A percentile compares a stretch with the other conserved stretches of the same genome.
phyloP scores from a whole-genome alignment of 306 rosid species.

The Cicer arietinum region DNA sequence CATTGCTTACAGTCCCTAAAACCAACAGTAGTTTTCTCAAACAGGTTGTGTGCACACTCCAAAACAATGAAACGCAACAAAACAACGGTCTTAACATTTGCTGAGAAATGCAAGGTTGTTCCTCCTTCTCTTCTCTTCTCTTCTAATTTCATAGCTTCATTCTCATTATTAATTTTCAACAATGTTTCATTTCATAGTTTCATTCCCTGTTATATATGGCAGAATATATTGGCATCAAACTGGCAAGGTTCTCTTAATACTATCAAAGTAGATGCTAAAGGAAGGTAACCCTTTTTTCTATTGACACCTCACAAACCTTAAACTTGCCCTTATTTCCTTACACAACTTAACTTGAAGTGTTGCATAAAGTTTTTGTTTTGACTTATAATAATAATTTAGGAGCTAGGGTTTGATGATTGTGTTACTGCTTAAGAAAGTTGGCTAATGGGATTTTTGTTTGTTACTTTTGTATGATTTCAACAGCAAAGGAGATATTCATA shows the following conservation, averaged over 20 bases:
- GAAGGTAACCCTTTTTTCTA: conserved; percentile 64
- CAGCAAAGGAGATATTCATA: conserved; percentile 72
- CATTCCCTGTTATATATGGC: conserved; percentile 43
- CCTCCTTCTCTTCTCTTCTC: conserved; percentile 29
- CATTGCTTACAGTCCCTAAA: not conserved
- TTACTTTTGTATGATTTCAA: conserved; percentile 45
- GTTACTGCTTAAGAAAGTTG: not conserved
- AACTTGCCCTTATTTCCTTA: conserved; percentile 1
- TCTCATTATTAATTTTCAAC: conserved; percentile 21
- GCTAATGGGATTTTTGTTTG: conserved; percentile 23
- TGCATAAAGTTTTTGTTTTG: not conserved
- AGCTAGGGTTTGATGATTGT: not conserved
- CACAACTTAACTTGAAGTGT: not conserved
- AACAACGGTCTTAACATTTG: conserved; percentile 63
- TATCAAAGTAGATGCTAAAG: conserved; percentile 83
- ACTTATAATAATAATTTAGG: not conserved
- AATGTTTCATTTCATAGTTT: conserved; percentile 5
- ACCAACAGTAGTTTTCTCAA: conserved; percentile 44
- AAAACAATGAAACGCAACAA: conserved; percentile 59
- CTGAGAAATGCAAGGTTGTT: conserved; percentile 85
- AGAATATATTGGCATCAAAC: conserved; percentile 81
- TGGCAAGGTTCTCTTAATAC: conserved; percentile 90
- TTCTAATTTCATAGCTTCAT: not conserved
- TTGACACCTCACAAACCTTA: conserved; percentile 19
- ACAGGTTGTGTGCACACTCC: conserved; percentile 51